phyloP scores from a whole-genome alignment of 257 asterid species.

The Pogostemon cablin region DNA sequence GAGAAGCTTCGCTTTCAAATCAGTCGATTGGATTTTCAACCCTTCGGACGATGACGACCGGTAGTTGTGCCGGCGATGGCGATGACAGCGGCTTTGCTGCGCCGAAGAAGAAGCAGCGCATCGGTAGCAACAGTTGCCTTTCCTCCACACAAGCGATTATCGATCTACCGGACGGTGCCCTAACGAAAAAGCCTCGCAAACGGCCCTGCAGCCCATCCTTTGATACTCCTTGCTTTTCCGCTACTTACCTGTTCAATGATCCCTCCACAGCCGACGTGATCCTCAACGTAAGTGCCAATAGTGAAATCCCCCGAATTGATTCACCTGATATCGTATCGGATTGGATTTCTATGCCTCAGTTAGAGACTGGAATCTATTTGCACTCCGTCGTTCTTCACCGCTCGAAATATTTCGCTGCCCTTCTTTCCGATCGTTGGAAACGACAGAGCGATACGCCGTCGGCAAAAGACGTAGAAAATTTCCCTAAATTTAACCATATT shows the following conservation, averaged over 20 bases:
- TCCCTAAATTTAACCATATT: slow-evolving; percentile 35
- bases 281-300: slow-evolving; percentile 56
- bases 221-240: slow-evolving; percentile 2
- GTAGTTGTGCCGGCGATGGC: slow-evolving; percentile 8
- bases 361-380: slow-evolving; percentile 53
- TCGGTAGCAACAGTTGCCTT: slow-evolving; percentile 39
- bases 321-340: slow-evolving; percentile 34
- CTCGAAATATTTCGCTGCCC: slow-evolving; percentile 60
- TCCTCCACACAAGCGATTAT: slow-evolving; percentile 45
- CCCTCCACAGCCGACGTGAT: slow-evolving; percentile 60
- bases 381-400: slow-evolving; percentile 62
- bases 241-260: slow-evolving; percentile 49
- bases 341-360: slow-evolving; percentile 30
- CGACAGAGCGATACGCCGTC: slow-evolving; percentile 26
- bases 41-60: slow-evolving; percentile 25
- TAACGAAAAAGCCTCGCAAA: slow-evolving; percentile 41
- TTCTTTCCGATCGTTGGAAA: slow-evolving; percentile 72
- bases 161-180: slow-evolving; percentile 41
- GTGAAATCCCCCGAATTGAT: slow-evolving; percentile 29
- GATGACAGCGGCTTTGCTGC: slow-evolving; percentile 12
- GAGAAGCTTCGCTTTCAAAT: not conserved
- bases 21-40: not conserved
- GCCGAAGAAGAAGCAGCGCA: slow-evolving; percentile 58
- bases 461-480: slow-evolving; percentile 24
- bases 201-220: slow-evolving; percentile 40